Evolutionary conservation across 371 early-diverging fungal species (phyloP).

Genomic region (Parasitella parasitica): DNA sequence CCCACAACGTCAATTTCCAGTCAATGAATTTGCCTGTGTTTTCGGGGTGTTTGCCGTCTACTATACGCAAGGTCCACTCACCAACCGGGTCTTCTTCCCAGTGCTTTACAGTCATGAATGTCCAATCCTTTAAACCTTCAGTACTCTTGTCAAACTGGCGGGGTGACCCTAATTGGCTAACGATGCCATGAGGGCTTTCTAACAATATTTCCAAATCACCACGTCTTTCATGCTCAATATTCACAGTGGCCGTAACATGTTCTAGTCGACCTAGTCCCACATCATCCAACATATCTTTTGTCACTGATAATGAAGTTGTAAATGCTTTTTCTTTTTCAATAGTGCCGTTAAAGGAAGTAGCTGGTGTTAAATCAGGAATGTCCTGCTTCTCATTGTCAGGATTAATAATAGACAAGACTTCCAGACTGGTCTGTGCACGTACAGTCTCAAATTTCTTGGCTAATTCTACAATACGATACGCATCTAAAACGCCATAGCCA

Average conservation of each 20-base stretch:
- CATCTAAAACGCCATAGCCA: slow-evolving; percentile 90
- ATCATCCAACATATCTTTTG: slow-evolving; percentile 41
- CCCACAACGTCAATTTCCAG: slow-evolving; percentile 74
- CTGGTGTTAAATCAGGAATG: slow-evolving; percentile 38
- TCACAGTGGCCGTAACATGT: slow-evolving; percentile 83
- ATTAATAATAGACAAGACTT: slow-evolving; percentile 41
- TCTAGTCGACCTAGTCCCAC: slow-evolving; percentile 65
- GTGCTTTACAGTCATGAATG: slow-evolving; percentile 93
- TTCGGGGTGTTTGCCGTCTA: slow-evolving; percentile 50
- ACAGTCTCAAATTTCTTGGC: slow-evolving; percentile 65
- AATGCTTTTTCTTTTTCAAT: slow-evolving; percentile 31
- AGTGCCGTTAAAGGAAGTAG: slow-evolving; percentile 40
- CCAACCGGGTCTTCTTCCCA: slow-evolving; percentile 89
- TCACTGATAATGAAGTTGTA: slow-evolving; percentile 38
- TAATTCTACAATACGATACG: slow-evolving; percentile 72
- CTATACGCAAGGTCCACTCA: slow-evolving; percentile 74
- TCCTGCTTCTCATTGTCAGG: slow-evolving; percentile 27
- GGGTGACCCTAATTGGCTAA: slow-evolving; percentile 69
- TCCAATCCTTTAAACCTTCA: slow-evolving; percentile 84
- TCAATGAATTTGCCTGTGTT: slow-evolving; percentile 50
- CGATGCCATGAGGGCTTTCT: slow-evolving; percentile 66
- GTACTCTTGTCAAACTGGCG: slow-evolving; percentile 66
- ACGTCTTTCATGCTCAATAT: slow-evolving; percentile 72
- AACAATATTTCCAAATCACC: slow-evolving; percentile 84
- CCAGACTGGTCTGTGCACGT: slow-evolving; percentile 57